These are phyloP conservation scores for Carallia brachiata DNA, from an alignment of 345 rosid genomes.

Conservation along the genomic window DNA sequence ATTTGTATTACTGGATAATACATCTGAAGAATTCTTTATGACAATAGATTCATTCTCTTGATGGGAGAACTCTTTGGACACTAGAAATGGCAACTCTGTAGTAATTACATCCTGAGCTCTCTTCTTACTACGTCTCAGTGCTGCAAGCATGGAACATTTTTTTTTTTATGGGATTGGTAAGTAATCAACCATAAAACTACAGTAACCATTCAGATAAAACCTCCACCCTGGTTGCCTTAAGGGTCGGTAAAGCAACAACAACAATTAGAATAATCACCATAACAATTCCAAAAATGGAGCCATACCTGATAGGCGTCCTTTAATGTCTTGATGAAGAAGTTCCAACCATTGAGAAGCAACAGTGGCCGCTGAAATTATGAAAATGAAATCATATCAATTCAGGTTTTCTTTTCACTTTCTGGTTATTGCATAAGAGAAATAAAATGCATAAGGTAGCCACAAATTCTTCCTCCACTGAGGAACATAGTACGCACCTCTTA, in stretches of 20 bases:
- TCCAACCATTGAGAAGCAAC: slow-evolving; percentile 96
- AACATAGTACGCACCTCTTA: slow-evolving; percentile 51
- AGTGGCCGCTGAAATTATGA: slow-evolving; percentile 70
- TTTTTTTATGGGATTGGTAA: background rate
- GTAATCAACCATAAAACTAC: background rate
- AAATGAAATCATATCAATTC: slow-evolving; percentile 18
- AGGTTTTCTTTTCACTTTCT: slow-evolving; percentile 22
- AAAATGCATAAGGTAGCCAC: no score
- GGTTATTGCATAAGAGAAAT: slow-evolving; percentile 17
- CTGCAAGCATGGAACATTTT: slow-evolving; percentile 39
- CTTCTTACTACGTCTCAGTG: slow-evolving; percentile 84
- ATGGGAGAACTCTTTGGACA: slow-evolving; percentile 65
- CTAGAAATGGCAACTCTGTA: slow-evolving; percentile 72
- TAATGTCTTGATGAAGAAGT: slow-evolving; percentile 90
- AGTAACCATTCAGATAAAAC: background rate
- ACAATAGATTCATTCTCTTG: slow-evolving; percentile 36
- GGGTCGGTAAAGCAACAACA: no score
- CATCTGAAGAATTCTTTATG: slow-evolving; percentile 30
- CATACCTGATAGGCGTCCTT: slow-evolving; percentile 84
- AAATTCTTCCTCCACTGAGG: background rate
- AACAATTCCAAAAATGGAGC: slow-evolving; percentile 2
- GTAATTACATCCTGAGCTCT: slow-evolving; percentile 67
- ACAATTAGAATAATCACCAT: no score
- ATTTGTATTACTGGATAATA: slow-evolving; percentile 29
- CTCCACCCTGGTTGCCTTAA: no score